Base-by-base conservation (phyloP, 371 early-diverging fungal species). In the Mucor velutinosus region DNA sequence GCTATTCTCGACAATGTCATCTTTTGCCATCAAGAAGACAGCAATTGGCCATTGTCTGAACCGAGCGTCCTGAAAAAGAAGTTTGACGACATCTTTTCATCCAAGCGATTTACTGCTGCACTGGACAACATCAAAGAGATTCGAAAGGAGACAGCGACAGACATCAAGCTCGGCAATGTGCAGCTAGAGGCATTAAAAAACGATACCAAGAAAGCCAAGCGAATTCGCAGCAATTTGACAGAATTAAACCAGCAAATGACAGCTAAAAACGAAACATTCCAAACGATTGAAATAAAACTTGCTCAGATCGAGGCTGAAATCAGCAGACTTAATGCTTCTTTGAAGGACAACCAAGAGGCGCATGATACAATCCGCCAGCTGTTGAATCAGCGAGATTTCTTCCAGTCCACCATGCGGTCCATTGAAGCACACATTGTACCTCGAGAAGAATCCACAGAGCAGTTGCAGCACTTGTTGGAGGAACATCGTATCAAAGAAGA, bases 21-120 rank as follows among this genome's bases (percentile, higher is more conserved):
- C 17, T 99, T 99, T 71, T 99, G 99, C 76, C 99, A 99, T 75
- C 99, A 99, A 80, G 99, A 99, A 75, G 99, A 99, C 12, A 94
- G 95, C 49, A 94, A 90, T 69, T 99, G 99, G 96, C 99, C 99
- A 8, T 84, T 99, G 19, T 86, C 94, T 0, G 99, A 99, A 69
- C 91, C 99, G 0, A 66, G 86, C 2, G 73, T 82, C 0, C 71
- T 99, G 32, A 99, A 99, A 77, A 99, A 99, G 76, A 97, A 94
- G 73, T 97, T 99, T 81, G 99, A 99, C 79, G 99, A 99, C 32
- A 99, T 99, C 53, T 99, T 99, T 85, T 91, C 95, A 0, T 89
- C 97, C 0, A 94, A 96, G 14, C 87, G 90, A 67, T 99, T 96
- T 72, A 94, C 96, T 37, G 99, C 95, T 70, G 98, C 96, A 5